Base-by-base conservation (phyloP, 768 basidiomycete genomes). In the Erythrobasidium yunnanense region DNA sequence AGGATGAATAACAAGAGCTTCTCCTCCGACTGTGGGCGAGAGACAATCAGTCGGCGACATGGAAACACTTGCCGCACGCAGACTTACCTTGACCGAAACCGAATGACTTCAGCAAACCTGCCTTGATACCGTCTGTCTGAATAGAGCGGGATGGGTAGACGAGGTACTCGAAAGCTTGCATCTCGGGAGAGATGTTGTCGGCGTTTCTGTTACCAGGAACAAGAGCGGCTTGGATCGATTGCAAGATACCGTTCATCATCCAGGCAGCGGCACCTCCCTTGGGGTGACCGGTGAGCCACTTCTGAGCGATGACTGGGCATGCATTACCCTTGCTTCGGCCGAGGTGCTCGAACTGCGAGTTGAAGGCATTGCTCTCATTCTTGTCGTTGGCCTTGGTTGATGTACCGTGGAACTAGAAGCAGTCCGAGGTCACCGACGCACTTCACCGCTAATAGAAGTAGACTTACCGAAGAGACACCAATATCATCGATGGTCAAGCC, bases 181-280 rank as follows among this genome's bases (percentile, higher is more conserved):
- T 90, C 74, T 85, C 84, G 38, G 76, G 74, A 30, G 78, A 74
- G 66, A 79, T 77, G 47, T 87, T 84, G 77, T 99, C 93, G 75
- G 96, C 84, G 74, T 97, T 99, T 77, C 89, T 88, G 73, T 66
- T 77, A 42, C 77, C 77, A 5, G 95, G 92, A 69, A 99, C 81
- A 69, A 93, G 82, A 56, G 92, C 95, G 49, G 84, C 84, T 69
- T 80, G 81, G 68, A 99, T 81, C 11, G 85, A 84, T 76, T 99
- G 91, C 60, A 90, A 77, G 62, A 97, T 81, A 71, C 95, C 95
- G 72, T 77, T 77, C 71, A 77, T 73, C 78, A 91, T 89, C 93
- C 91, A 96, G 1, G 91, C 88, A 60, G 93, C 93, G n/a, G 95
- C 89, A 68, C 93, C 95, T 76, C 95, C 95, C 81, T 99, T 99